These are phyloP conservation scores for Fusarium globosum DNA, from an alignment of 2,329 filamentous ascomycete genomes.

Conservation along the genomic window DNA sequence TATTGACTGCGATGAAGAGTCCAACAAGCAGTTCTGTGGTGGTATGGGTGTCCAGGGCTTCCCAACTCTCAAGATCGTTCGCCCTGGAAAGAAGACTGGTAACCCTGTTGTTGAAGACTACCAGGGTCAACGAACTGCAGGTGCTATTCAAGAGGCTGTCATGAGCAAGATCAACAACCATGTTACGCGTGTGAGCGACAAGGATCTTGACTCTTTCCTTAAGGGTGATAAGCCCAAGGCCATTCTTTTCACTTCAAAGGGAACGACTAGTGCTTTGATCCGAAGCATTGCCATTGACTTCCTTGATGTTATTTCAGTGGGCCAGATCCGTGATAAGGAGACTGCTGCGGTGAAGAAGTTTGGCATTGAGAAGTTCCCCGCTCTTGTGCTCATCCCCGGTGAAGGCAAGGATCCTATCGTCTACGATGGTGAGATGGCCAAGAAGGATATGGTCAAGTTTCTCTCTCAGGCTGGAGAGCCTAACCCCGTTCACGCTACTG, in stretches of 20 bases:
- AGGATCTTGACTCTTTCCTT: slow-evolving; percentile 81
- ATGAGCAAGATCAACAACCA: slow-evolving; percentile 91
- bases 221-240: slow-evolving; percentile 81
- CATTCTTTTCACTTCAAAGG: slow-evolving; percentile 93
- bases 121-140: slow-evolving; percentile 83
- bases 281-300: slow-evolving; percentile 92
- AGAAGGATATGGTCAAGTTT: slow-evolving; percentile 83
- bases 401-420: slow-evolving; percentile 74
- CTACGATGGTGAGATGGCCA: slow-evolving; percentile 88
- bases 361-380: slow-evolving; percentile 81
- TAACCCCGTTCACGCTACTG: slow-evolving; percentile 73
- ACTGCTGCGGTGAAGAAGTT: slow-evolving; percentile 76
- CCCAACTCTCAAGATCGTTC: slow-evolving; percentile 93
- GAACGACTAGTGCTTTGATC: slow-evolving; percentile 83
- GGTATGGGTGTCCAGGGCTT: slow-evolving; percentile 92
- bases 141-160: slow-evolving; percentile 87
- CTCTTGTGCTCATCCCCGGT: slow-evolving; percentile 81
- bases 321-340: slow-evolving; percentile 87
- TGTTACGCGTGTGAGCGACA: slow-evolving; percentile 83
- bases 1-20: slow-evolving; percentile 92
- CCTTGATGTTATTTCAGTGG: slow-evolving; percentile 80
- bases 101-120: slow-evolving; percentile 92
- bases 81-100: slow-evolving; percentile 81
- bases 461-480: slow-evolving; percentile 81
- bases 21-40: slow-evolving; percentile 89